Conservation (phyloP, 2,329 filamentous ascomycete genomes). For the Hymenoscyphus infarciens region DNA sequence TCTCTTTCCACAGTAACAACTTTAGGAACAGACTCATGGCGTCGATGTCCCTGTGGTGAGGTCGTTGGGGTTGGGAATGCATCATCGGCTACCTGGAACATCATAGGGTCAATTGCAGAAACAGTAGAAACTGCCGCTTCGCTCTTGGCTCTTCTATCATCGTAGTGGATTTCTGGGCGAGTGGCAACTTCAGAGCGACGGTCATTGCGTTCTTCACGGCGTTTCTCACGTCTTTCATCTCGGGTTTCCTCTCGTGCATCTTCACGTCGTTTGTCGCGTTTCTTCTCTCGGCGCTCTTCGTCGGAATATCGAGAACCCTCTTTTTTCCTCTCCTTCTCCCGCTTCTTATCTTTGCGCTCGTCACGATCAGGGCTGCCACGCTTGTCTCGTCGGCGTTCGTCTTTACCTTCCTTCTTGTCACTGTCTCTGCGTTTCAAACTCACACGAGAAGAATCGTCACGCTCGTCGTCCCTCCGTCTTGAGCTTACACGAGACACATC, state of each 20-base stretch:
- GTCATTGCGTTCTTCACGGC: slow-evolving; percentile 30
- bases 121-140: slow-evolving; percentile 29
- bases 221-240: slow-evolving; percentile 36
- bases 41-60: slow-evolving; percentile 18
- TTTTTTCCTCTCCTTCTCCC: slow-evolving; percentile 26
- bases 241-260: slow-evolving; percentile 32
- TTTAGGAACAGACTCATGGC: slow-evolving; percentile 36
- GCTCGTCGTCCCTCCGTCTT: slow-evolving; percentile 13
- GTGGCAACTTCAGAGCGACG: slow-evolving; percentile 15
- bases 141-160: slow-evolving; percentile 29
- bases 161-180: slow-evolving; percentile 20
- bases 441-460: slow-evolving; percentile 19
- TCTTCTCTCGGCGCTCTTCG: slow-evolving; percentile 25
- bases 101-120: slow-evolving; percentile 51
- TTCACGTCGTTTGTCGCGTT: slow-evolving; percentile 31
- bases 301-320: slow-evolving; percentile 23
- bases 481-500: slow-evolving; percentile 8
- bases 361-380: slow-evolving; percentile 26
- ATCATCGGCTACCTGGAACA: slow-evolving; percentile 53
- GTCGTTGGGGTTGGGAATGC: slow-evolving; percentile 48
- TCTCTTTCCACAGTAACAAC: slow-evolving; percentile 53
- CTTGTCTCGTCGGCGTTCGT: slow-evolving; percentile 25
- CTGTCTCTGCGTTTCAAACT: slow-evolving; percentile 21
- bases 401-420: slow-evolving; percentile 22
- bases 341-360: slow-evolving; percentile 25